These are phyloP conservation scores for Onygenales sp. DNA, from an alignment of 2,329 filamentous ascomycete genomes.

Conservation along the genomic window DNA sequence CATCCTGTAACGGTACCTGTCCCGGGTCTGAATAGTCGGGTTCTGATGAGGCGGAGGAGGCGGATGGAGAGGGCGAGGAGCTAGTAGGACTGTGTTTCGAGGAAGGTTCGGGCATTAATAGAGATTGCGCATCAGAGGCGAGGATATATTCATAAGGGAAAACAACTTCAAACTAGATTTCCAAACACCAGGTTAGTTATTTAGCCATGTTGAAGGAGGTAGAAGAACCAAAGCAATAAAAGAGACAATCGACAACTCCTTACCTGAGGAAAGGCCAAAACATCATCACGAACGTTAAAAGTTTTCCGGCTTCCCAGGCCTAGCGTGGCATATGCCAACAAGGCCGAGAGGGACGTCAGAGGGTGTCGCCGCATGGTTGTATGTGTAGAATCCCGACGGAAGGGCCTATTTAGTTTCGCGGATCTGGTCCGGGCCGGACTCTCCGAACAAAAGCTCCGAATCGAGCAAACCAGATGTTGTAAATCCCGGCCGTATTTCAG, in stretches of 20 bases:
- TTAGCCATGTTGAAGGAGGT: background rate
- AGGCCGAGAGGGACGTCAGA: constrained; percentile 13
- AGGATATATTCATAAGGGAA: constrained; percentile 66
- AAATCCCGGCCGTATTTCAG: too few relatives aligned
- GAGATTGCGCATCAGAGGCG: constrained; percentile 57
- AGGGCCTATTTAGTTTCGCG: too few relatives aligned
- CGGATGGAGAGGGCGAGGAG: constrained; percentile 5
- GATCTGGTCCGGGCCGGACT: too few relatives aligned
- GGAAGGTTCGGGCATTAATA: constrained; percentile 33
- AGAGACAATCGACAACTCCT: constrained; percentile 11
- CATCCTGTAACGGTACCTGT: constrained; percentile 16
- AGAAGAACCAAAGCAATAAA: background rate
- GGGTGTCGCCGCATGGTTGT: background rate
- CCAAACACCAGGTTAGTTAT: background rate
- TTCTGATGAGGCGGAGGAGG: background rate
- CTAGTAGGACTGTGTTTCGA: constrained; percentile 14
- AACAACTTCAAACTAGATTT: constrained; percentile 62
- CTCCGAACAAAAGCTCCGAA: too few relatives aligned
- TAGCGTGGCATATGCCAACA: constrained; percentile 23
- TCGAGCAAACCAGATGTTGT: too few relatives aligned
- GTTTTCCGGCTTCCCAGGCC: constrained; percentile 44
- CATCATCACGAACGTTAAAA: constrained; percentile 82
- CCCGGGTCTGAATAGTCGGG: constrained; percentile 10
- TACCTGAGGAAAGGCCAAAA: constrained; percentile 81
- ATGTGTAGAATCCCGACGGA: background rate